Evolutionary conservation across 2,329 filamentous ascomycete genomes (phyloP), one percentile per base, ranked within the genome.

Genomic region (Whalleya microplaca): DNA sequence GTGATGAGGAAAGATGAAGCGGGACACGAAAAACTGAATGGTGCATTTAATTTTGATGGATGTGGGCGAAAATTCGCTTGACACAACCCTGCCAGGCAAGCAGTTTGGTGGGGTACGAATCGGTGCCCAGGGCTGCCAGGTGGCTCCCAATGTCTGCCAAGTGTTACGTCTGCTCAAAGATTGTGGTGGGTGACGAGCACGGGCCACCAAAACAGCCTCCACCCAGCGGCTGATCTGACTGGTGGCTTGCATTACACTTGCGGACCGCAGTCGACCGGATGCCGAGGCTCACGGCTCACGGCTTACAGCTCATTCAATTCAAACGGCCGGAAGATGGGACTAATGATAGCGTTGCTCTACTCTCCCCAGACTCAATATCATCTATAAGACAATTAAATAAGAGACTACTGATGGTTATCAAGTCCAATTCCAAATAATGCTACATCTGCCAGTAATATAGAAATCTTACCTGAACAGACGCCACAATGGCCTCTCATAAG

Each of bases 401-500:
- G 9, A 37, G 14, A 3, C 3, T 37, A 7, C 3, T 16, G 32
- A 37, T 37, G 3, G 14, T 37, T 12, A 12, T 37, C 8, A 12
- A 37, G 32, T 37, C 14, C 8, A 12, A 37, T 5, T 37, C 14
- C 32, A 16, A 37, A 37, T 41, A 12, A 20, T 41, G 37, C 29
- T 41, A 42, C 40, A 53, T 29, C 45, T 43, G 48, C 23, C 3
- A 10, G 6, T 53, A 29, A 2, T 46, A 21, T 19, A 48, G 21
- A 47, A 1, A 8, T 46, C 8, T 42, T 29, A 41, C 18, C 37
- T 29, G 10, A 21, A 37, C 37, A 23, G 48, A 32, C 56, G 57
- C 41, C 37, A 63, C 68, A 40, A 82, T 83, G 80, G 61, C 76
- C 8, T 62, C 68, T 44, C 70, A 69, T 41, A 78, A 75, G 55